Conservation (phyloP, 441 rosid genomes). For the Adansonia rubrostipa region DNA sequence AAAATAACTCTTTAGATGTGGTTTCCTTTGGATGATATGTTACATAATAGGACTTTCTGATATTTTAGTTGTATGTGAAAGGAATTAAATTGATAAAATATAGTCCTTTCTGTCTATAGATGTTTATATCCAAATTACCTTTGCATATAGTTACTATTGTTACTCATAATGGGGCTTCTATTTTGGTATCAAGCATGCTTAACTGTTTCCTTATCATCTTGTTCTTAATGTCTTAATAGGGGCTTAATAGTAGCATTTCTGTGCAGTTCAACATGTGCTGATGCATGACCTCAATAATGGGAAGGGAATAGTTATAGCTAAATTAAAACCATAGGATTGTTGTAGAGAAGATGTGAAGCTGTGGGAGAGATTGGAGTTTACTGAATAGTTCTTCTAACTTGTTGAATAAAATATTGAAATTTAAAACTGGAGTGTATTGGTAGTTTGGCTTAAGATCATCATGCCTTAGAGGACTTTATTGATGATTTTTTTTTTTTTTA, state of each 20-base stretch:
- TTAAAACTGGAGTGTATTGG: neutral
- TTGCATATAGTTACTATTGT: neutral
- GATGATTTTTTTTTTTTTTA: neutral
- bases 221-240: neutral
- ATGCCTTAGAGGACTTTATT: neutral
- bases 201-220: neutral
- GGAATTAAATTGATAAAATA: neutral
- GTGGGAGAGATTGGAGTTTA: neutral
- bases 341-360: neutral
- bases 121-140: neutral
- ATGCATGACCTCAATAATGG: neutral
- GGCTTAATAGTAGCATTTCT: neutral
- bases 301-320: neutral
- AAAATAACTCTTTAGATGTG: neutral
- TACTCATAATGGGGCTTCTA: neutral
- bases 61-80: neutral
- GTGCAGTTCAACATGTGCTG: neutral
- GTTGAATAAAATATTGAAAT: neutral
- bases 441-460: neutral
- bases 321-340: neutral
- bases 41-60: neutral
- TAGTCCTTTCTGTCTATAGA: neutral
- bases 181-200: neutral
- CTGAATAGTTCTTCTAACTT: neutral
- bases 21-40: neutral